Evolutionary conservation across 106 monocot species (phyloP).

Genomic region (Triglochin maritima): DNA sequence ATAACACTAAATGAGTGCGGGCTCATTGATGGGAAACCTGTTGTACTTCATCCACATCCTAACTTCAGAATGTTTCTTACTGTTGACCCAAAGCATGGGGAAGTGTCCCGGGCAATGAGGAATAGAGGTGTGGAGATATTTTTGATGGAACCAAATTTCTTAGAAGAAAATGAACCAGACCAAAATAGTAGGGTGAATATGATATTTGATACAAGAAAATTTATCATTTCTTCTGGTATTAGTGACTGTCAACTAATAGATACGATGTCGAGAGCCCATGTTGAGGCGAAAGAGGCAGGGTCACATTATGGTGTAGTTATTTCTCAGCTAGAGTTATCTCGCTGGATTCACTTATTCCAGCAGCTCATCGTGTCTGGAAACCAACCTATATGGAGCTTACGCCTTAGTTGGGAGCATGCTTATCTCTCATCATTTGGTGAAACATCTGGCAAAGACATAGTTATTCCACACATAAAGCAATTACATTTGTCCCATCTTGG

Average conservation of each 20-base stretch:
- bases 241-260: conserved; percentile 36
- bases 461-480: conserved; percentile 36
- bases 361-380: conserved; percentile 77
- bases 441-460: conserved; percentile 25
- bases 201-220: conserved; percentile 31
- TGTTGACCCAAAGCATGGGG: conserved; percentile 78
- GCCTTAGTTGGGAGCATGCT: conserved; percentile 84
- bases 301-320: conserved; percentile 46
- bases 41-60: conserved; percentile 55
- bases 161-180: conserved; percentile 7
- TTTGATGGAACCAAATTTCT: conserved; percentile 41
- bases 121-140: conserved; percentile 92
- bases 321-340: conserved; percentile 64
- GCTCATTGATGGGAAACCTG: conserved; percentile 69
- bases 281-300: conserved; percentile 45
- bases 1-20: conserved; percentile 89
- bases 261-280: conserved; percentile 67
- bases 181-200: conserved; percentile 12
- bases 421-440: conserved; percentile 87
- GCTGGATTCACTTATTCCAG: conserved; percentile 89
- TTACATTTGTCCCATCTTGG: conserved; percentile 26
- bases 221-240: conserved; percentile 54
- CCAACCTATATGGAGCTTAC: conserved; percentile 72
- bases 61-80: conserved; percentile 89
- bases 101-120: conserved; percentile 94